phyloP scores from a whole-genome alignment of 2,329 filamentous ascomycete species.

The Septoria linicola region DNA sequence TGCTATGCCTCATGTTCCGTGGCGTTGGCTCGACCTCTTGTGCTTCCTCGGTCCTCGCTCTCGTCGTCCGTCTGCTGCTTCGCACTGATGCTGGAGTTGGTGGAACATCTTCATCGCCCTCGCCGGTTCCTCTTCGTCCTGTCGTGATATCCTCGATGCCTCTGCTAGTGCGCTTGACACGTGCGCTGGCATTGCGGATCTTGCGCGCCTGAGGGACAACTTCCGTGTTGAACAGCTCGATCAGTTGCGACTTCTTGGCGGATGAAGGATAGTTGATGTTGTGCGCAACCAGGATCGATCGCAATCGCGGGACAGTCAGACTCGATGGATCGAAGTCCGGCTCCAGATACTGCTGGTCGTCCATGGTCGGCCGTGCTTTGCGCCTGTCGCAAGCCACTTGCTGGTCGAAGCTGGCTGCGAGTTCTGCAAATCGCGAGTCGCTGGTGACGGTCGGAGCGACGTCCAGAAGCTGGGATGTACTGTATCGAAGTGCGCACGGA shows the following conservation, averaged over 20 bases:
- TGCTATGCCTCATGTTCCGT: constrained; percentile 34
- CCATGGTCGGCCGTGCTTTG: constrained; percentile 31
- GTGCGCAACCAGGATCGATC: constrained; percentile 87
- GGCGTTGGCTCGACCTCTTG: constrained; percentile 35
- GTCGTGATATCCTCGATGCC: constrained; percentile 71
- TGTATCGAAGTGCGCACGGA: constrained; percentile 1
- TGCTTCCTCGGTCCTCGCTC: constrained; percentile 43
- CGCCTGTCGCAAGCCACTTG: neutral
- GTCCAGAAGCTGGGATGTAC: neutral
- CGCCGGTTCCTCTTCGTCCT: constrained; percentile 55
- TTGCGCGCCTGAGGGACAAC: constrained; percentile 75
- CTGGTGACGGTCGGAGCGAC: neutral
- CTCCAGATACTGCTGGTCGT: constrained; percentile 79
- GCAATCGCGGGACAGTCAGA: constrained; percentile 82
- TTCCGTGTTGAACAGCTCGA: constrained; percentile 78
- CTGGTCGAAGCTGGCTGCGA: neutral
- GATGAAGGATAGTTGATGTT: constrained; percentile 81
- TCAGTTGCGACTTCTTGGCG: constrained; percentile 86
- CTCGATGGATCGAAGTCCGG: constrained; percentile 79
- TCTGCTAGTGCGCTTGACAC: constrained; percentile 79
- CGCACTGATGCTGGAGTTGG: constrained; percentile 38
- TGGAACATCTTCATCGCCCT: constrained; percentile 55
- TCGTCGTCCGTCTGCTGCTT: constrained; percentile 33
- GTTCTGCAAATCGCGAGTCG: neutral
- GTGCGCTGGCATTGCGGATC: constrained; percentile 70